Percentiles rank a stretch among this genome's conserved stretches.
These are phyloP conservation scores for Penicillium sp. DNA, from an alignment of 2,329 filamentous ascomycete genomes.

Conservation along the genomic window DNA sequence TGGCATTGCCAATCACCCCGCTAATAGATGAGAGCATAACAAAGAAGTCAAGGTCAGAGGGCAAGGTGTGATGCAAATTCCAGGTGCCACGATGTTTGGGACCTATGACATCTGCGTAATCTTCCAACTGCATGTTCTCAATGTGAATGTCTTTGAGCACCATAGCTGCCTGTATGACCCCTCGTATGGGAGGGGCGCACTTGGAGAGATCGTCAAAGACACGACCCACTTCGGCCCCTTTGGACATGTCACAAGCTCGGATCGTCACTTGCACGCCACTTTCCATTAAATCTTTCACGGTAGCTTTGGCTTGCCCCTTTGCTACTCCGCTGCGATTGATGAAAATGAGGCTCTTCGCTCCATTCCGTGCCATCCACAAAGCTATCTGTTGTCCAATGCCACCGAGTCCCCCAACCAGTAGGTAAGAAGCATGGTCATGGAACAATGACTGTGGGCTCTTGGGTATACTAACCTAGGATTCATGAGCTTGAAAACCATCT, in stretches of 20 bases:
- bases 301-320: constrained; percentile 17
- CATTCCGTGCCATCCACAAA: constrained; percentile 51
- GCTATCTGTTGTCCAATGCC: constrained; percentile 29
- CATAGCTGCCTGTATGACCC: constrained; percentile 33
- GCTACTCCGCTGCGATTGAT: constrained; percentile 49
- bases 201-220: constrained; percentile 12
- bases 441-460: constrained; percentile 1
- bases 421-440: constrained; percentile 22
- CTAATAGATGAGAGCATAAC: constrained; percentile 43
- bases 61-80: constrained; percentile 31
- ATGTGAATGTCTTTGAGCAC: constrained; percentile 34
- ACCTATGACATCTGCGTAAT: constrained; percentile 33
- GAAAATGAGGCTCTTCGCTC: constrained; percentile 56
- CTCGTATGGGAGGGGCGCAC: constrained; percentile 22
- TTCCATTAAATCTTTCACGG: constrained; percentile 17
- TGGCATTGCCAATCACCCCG: constrained; percentile 48
- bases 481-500: neutral
- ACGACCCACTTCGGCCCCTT: constrained; percentile 30
- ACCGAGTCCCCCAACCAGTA: constrained; percentile 31
- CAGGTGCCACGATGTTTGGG: constrained; percentile 37
- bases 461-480: neutral
- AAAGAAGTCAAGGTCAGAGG: constrained; percentile 41
- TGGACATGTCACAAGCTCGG: constrained; percentile 36
- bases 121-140: constrained; percentile 36
- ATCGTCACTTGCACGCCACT: constrained; percentile 21